Percentiles rank a stretch among this genome's conserved stretches.
Evolutionary conservation across 257 asterid genomes (phyloP).

Genomic region (Coffea canephora): DNA sequence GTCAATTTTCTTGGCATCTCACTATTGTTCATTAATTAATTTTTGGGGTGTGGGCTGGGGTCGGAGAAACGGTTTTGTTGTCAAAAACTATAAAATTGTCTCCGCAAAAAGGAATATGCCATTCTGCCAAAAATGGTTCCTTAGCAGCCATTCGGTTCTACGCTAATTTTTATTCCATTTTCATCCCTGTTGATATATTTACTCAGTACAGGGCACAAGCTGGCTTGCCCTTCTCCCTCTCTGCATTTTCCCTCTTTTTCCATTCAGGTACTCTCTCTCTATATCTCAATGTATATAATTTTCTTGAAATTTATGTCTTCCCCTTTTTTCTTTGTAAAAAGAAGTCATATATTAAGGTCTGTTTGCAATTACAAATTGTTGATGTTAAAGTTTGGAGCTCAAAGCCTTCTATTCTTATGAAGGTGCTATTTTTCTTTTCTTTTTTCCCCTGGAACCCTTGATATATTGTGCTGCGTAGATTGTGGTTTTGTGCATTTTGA

Average conservation of each 20-base stretch:
- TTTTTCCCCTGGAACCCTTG: neutral
- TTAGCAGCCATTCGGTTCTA: conserved; percentile 21
- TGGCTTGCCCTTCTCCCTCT: conserved; percentile 9
- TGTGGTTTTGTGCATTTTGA: neutral
- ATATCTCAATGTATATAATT: neutral
- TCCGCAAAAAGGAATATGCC: conserved; percentile 35
- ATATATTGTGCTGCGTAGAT: neutral
- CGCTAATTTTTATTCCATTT: conserved; percentile 12
- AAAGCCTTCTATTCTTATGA: neutral
- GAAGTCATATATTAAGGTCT: neutral
- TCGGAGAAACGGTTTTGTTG: neutral
- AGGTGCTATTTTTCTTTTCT: neutral
- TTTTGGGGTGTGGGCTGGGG: neutral
- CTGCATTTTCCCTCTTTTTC: conserved; percentile 14
- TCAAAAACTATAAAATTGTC: conserved; percentile 4
- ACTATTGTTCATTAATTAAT: neutral
- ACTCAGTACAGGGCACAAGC: conserved; percentile 18
- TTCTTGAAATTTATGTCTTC: neutral
- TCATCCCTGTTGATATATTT: neutral
- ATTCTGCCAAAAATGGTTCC: conserved; percentile 32
- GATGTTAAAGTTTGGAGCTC: conserved; percentile 6
- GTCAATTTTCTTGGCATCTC: conserved; percentile 3
- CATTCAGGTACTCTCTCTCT: conserved; percentile 21
- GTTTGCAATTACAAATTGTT: neutral
- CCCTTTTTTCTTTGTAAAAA: neutral